Conservation (phyloP, 495 filamentous ascomycete species). For the Aspergillus wentii region DNA sequence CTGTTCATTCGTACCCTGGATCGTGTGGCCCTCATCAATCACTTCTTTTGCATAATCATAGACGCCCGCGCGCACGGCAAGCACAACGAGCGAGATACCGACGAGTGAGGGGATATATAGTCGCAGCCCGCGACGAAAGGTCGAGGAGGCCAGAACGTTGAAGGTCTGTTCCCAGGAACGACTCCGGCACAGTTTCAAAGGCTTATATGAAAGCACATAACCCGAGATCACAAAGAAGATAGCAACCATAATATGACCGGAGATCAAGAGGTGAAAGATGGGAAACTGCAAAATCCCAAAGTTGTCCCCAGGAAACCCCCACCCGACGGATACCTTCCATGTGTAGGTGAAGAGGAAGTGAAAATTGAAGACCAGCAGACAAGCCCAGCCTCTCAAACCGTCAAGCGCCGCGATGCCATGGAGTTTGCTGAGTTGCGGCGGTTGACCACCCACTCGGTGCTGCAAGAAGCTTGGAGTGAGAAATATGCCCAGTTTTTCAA, state of each 20-base stretch:
- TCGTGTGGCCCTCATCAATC: constrained; percentile 35
- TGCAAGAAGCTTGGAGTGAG: constrained; percentile 40
- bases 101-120: constrained; percentile 58
- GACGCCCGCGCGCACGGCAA: constrained; percentile 47
- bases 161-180: constrained; percentile 47
- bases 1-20: constrained; percentile 43
- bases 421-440: constrained; percentile 23
- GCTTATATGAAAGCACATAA: constrained; percentile 62
- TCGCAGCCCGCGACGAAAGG: constrained; percentile 59
- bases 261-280: constrained; percentile 57
- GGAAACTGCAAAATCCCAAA: constrained; percentile 58
- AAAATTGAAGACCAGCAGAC: constrained; percentile 49
- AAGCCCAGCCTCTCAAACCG: constrained; percentile 47
- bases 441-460: constrained; percentile 30
- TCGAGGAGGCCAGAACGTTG: constrained; percentile 49
- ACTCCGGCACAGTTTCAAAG: constrained; percentile 53
- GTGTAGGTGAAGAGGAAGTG: constrained; percentile 50
- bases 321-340: constrained; percentile 41
- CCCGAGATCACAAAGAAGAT: constrained; percentile 73
- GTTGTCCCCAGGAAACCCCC: constrained; percentile 46
- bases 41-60: constrained; percentile 40
- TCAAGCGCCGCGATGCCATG: constrained; percentile 46
- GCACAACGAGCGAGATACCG: constrained; percentile 51
- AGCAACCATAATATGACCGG: constrained; percentile 65
- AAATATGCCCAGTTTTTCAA: constrained; percentile 27